Evolutionary conservation across 2,329 filamentous ascomycete genomes (phyloP).

Genomic region (Scytalidium sp.): DNA sequence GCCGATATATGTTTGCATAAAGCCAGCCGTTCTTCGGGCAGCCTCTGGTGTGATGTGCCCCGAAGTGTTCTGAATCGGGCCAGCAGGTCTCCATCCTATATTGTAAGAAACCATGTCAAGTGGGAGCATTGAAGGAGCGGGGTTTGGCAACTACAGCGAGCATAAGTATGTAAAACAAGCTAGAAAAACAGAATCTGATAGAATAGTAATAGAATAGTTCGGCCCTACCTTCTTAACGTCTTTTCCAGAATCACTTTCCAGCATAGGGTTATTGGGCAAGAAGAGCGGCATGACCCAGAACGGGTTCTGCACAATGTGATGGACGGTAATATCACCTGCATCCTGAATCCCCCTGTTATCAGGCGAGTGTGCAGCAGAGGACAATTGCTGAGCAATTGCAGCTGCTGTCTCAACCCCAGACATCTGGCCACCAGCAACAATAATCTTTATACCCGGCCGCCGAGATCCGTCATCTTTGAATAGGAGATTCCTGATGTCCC

Average conservation of each 20-base stretch:
- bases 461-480: slow-evolving; percentile 34
- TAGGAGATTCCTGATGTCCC: slow-evolving; percentile 46
- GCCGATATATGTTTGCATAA: slow-evolving; percentile 46
- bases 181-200: neutral
- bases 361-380: slow-evolving; percentile 56
- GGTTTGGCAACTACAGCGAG: slow-evolving; percentile 20
- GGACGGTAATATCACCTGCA: slow-evolving; percentile 53
- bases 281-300: slow-evolving; percentile 68
- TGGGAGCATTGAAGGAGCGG: slow-evolving; percentile 63
- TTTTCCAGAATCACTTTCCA: slow-evolving; percentile 18
- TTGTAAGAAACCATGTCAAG: slow-evolving; percentile 74
- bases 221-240: slow-evolving; percentile 32
- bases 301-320: slow-evolving; percentile 67
- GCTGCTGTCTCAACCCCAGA: slow-evolving; percentile 77
- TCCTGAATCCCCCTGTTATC: slow-evolving; percentile 35
- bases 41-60: slow-evolving; percentile 60
- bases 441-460: slow-evolving; percentile 53
- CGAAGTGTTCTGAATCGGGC: slow-evolving; percentile 58
- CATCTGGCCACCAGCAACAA: slow-evolving; percentile 79
- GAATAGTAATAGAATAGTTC: neutral
- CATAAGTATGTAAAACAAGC: slow-evolving; percentile 26
- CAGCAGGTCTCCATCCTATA: slow-evolving; percentile 54
- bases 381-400: slow-evolving; percentile 69
- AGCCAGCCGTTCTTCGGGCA: slow-evolving; percentile 51
- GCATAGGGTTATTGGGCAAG: slow-evolving; percentile 21